phyloP scores from a whole-genome alignment of 208 protist genomes.

The Leishmania major region DNA sequence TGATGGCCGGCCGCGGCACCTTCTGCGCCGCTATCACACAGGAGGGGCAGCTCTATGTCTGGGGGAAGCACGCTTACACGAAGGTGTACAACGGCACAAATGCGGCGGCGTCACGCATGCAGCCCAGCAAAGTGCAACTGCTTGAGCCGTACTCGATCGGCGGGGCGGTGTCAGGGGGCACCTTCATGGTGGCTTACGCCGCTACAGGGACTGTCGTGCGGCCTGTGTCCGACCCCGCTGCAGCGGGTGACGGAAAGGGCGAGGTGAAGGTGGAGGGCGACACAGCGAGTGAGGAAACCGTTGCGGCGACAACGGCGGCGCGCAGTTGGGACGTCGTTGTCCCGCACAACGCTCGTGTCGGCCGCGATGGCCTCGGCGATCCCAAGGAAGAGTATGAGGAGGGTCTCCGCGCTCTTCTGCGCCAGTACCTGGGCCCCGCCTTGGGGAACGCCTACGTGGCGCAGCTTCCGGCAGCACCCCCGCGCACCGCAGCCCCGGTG shows the following conservation, averaged over 20 bases:
- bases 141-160: constrained; percentile 39
- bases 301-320: background rate
- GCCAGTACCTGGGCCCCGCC: constrained; percentile 58
- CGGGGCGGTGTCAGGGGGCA: constrained; percentile 50
- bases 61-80: constrained; percentile 69
- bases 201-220: constrained; percentile 9
- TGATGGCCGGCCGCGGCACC: constrained; percentile 62
- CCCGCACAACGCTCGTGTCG: constrained; percentile 68
- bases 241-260: background rate
- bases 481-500: constrained; percentile 23
- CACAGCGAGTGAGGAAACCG: background rate
- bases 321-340: constrained; percentile 71
- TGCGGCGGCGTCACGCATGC: constrained; percentile 27
- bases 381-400: constrained; percentile 52
- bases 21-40: constrained; percentile 36
- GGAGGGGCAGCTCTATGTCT: constrained; percentile 66
- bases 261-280: constrained; percentile 2
- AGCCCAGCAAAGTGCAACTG: constrained; percentile 35
- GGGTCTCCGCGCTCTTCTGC: constrained; percentile 45
- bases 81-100: constrained; percentile 61
- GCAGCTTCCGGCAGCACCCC: constrained; percentile 45
- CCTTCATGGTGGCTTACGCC: constrained; percentile 63
- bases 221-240: background rate
- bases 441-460: constrained; percentile 46
- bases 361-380: constrained; percentile 33